Evolutionary conservation across 176 grass and related monocot species (phyloP).

Genomic region (Elaeis guineensis): DNA sequence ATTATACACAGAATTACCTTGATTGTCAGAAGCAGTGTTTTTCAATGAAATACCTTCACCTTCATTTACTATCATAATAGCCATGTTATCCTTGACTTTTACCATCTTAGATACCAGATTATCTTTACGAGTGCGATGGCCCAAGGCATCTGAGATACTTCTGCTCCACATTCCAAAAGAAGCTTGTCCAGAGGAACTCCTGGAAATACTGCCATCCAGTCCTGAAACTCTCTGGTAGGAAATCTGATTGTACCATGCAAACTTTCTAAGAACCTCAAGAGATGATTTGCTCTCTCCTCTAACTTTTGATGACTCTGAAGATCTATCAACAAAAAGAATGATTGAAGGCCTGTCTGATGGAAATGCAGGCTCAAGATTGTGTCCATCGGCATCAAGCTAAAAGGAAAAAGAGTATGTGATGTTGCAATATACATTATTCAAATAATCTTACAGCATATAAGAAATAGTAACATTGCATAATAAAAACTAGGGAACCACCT

Average conservation of each 20-base stretch:
- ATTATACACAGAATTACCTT: slow-evolving; percentile 44
- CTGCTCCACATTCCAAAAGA: slow-evolving; percentile 34
- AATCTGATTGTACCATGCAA: slow-evolving; percentile 52
- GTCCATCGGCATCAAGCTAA: slow-evolving; percentile 57
- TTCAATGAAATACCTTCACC: slow-evolving; percentile 47
- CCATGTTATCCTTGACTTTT: slow-evolving; percentile 64
- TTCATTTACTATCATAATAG: slow-evolving; percentile 65
- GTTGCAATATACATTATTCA: slow-evolving; percentile 12
- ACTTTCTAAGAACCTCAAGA: slow-evolving; percentile 67
- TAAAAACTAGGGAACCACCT: too few relatives aligned
- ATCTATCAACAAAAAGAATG: slow-evolving; percentile 81
- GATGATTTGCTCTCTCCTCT: slow-evolving; percentile 72
- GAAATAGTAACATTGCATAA: too few relatives aligned
- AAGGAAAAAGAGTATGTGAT: slow-evolving; percentile 24
- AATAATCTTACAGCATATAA: too few relatives aligned
- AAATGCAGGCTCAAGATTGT: slow-evolving; percentile 45
- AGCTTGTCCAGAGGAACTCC: slow-evolving; percentile 23
- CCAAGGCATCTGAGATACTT: slow-evolving; percentile 20
- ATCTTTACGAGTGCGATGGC: slow-evolving; percentile 32
- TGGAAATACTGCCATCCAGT: slow-evolving; percentile 21
- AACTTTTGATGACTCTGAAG: slow-evolving; percentile 51
- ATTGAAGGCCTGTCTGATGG: slow-evolving; percentile 60
- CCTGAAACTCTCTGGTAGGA: slow-evolving; percentile 19
- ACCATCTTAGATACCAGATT: slow-evolving; percentile 47
- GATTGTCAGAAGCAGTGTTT: slow-evolving; percentile 27